Percentiles rank a stretch among this genome's conserved stretches.
Evolutionary conservation across 2,329 filamentous ascomycete genomes (phyloP).

Genomic region (Dactylonectria macrodidyma): DNA sequence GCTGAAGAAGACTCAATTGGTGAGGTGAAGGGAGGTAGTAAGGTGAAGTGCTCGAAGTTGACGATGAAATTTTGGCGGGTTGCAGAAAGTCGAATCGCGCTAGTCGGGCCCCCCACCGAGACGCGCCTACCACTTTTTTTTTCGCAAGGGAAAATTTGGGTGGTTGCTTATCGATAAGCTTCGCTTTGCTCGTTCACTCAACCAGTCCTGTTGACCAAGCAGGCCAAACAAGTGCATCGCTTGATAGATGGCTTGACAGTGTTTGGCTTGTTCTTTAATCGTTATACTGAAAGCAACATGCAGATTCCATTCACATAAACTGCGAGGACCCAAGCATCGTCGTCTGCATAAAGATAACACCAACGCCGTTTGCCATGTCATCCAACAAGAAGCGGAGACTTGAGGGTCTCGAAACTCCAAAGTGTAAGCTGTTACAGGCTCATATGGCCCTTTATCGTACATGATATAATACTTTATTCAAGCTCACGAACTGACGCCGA

Average conservation of each 20-base stretch:
- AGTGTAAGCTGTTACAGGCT: constrained; percentile 45
- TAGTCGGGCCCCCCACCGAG: constrained; percentile 28
- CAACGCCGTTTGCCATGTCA: constrained; percentile 40
- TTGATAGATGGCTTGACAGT: neutral
- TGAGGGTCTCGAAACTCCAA: constrained; percentile 47
- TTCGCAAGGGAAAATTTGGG: constrained; percentile 32
- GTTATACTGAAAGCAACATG: neutral
- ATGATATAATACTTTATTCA: neutral
- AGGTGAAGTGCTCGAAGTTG: constrained; percentile 38
- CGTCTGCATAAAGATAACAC: neutral
- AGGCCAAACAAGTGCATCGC: neutral
- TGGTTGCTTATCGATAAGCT: constrained; percentile 40
- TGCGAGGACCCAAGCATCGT: neutral
- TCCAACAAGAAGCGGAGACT: constrained; percentile 55
- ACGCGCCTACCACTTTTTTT: constrained; percentile 35
- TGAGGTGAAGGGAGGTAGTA: constrained; percentile 29
- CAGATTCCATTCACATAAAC: neutral
- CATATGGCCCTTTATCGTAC: neutral
- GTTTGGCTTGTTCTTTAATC: neutral
- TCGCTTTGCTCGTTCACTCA: constrained; percentile 12
- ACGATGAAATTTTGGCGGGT: constrained; percentile 48
- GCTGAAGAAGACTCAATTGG: constrained; percentile 43
- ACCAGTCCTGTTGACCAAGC: neutral
- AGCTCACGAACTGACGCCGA: neutral
- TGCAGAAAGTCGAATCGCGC: constrained; percentile 27